phyloP scores from a whole-genome alignment of 2,329 filamentous ascomycete species.

The Aspergillus ustus region DNA sequence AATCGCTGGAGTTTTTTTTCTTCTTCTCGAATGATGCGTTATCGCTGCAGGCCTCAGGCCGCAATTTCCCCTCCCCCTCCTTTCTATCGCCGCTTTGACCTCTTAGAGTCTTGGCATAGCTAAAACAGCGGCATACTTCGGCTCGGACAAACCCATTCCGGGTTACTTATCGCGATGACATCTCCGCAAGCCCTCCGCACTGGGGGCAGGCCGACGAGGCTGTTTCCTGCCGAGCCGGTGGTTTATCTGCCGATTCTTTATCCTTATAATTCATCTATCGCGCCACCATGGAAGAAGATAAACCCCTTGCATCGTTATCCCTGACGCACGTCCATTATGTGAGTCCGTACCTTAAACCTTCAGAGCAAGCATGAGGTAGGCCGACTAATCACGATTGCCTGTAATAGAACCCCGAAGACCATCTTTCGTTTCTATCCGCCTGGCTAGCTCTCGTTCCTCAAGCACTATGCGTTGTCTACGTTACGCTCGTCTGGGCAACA shows the following conservation, averaged over 20 bases:
- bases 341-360: slow-evolving; percentile 41
- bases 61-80: slow-evolving; percentile 27
- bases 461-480: slow-evolving; percentile 86
- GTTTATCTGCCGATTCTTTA: not conserved
- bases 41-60: slow-evolving; percentile 18
- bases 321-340: slow-evolving; percentile 97
- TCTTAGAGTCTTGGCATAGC: not conserved
- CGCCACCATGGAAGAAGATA: slow-evolving; percentile 34
- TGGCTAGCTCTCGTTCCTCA: slow-evolving; percentile 95
- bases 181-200: slow-evolving; percentile 1
- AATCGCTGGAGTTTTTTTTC: slow-evolving; percentile 1
- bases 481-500: slow-evolving; percentile 85
- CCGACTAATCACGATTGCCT: slow-evolving; percentile 8
- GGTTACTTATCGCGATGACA: not conserved
- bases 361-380: not conserved
- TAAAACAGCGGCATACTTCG: slow-evolving; percentile 18
- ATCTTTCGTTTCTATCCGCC: slow-evolving; percentile 83
- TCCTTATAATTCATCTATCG: not conserved
- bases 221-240: not conserved
- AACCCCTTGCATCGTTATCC: slow-evolving; percentile 82
- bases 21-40: slow-evolving; percentile 10
- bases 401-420: slow-evolving; percentile 79
- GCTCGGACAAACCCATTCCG: slow-evolving; percentile 11
- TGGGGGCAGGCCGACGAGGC: not conserved
- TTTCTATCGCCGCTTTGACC: slow-evolving; percentile 25